phyloP scores from a whole-genome alignment of 1,284 basidiomycete species.

The Malassezia arunalokei region DNA sequence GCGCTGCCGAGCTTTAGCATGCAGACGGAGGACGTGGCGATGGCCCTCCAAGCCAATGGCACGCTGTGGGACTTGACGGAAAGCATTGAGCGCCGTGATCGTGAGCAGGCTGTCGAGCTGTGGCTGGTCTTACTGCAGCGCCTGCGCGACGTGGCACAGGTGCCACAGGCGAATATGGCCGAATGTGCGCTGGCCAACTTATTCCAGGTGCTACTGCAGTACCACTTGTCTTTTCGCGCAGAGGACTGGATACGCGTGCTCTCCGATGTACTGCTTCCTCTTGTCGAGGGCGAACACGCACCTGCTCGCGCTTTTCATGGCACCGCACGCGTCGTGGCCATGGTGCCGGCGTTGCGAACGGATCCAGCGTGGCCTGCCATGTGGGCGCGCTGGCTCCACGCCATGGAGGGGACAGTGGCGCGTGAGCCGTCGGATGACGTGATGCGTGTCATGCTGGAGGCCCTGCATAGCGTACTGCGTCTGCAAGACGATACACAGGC shows the following conservation, averaged over 20 bases:
- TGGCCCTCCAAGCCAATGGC: conserved; percentile 60
- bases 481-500: background rate
- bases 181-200: conserved; percentile 87
- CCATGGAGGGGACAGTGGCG: background rate
- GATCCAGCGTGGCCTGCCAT: conserved; percentile 1
- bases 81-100: conserved; percentile 26
- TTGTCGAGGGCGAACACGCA: conserved; percentile 58
- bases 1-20: conserved; percentile 80
- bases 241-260: conserved; percentile 60
- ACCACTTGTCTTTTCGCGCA: conserved; percentile 66
- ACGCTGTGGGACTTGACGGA: conserved; percentile 41
- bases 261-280: conserved; percentile 72
- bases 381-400: conserved; percentile 3
- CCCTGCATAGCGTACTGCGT: background rate
- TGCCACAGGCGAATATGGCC: conserved; percentile 71
- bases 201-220: conserved; percentile 83
- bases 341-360: conserved; percentile 57
- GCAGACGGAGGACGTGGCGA: conserved; percentile 79
- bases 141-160: conserved; percentile 68
- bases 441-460: conserved; percentile 7
- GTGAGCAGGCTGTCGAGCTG: conserved; percentile 18
- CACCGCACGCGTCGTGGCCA: conserved; percentile 71
- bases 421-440: background rate
- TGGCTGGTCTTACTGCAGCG: conserved; percentile 85
- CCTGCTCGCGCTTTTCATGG: conserved; percentile 62